Conservation (phyloP, 1,284 basidiomycete genomes). For the Leccinum pachyderme region DNA sequence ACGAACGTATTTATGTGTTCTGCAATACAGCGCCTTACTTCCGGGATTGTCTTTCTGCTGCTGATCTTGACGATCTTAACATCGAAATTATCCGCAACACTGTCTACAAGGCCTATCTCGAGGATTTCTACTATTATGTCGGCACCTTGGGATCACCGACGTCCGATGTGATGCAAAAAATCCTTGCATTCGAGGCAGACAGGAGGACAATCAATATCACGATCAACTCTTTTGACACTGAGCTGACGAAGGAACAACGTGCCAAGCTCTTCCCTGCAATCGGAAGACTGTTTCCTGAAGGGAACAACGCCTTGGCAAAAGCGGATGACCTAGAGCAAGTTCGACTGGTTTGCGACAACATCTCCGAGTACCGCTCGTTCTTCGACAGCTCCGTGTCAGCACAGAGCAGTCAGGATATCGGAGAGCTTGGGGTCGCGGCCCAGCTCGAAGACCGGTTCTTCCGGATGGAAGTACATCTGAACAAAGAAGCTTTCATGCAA, state of each 20-base stretch:
- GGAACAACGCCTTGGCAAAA: slow-evolving; percentile 91
- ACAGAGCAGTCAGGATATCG: slow-evolving; percentile 39
- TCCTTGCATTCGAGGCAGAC: slow-evolving; percentile 96
- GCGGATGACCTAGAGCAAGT: slow-evolving; percentile 97
- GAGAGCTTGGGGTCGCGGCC: slow-evolving; percentile 57
- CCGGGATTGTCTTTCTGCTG: slow-evolving; percentile 90
- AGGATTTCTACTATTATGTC: slow-evolving; percentile 93
- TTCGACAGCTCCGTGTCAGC: slow-evolving; percentile 62
- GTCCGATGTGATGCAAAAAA: slow-evolving; percentile 83
- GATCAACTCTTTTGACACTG: slow-evolving; percentile 98
- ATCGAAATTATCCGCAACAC: slow-evolving; percentile 99
- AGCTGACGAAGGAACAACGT: slow-evolving; percentile 92
- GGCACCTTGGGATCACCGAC: slow-evolving; percentile 82
- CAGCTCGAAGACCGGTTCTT: slow-evolving; percentile 96
- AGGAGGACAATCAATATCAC: slow-evolving; percentile 97
- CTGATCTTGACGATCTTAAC: slow-evolving; percentile 97
- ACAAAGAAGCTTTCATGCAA: slow-evolving; percentile 92
- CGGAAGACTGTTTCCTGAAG: slow-evolving; percentile 92
- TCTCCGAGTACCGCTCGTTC: slow-evolving; percentile 90
- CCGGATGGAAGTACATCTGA: slow-evolving; percentile 88
- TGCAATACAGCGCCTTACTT: slow-evolving; percentile 87
- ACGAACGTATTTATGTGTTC: slow-evolving; percentile 7
- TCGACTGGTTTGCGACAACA: slow-evolving; percentile 81
- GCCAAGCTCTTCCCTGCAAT: slow-evolving; percentile 95
- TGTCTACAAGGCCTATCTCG: slow-evolving; percentile 99